Percentiles rank a stretch among this genome's conserved stretches.
phyloP scores from a whole-genome alignment of 495 filamentous ascomycete genomes.

The Penicillium mononematosum region DNA sequence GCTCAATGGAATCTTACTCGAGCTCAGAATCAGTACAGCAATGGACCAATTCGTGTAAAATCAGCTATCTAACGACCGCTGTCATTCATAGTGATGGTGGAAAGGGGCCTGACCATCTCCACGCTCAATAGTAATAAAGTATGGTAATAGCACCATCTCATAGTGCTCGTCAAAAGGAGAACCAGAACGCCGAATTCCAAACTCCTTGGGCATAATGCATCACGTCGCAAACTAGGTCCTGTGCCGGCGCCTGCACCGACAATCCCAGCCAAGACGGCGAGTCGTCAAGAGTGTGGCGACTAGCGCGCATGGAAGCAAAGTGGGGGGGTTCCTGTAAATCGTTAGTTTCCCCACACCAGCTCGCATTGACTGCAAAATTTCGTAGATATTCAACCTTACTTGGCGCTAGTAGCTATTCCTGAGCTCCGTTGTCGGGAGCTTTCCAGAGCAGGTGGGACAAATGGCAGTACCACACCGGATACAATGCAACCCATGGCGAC shows the following conservation, averaged over 20 bases:
- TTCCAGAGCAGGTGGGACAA: constrained; percentile 47
- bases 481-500: constrained; percentile 42
- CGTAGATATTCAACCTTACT: constrained; percentile 30
- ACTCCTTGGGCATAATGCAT: constrained; percentile 15
- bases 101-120: background rate
- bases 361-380: background rate
- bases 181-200: constrained; percentile 18
- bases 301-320: constrained; percentile 51
- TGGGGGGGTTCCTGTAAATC: constrained; percentile 34
- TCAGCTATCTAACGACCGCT: background rate
- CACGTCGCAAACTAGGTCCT: background rate
- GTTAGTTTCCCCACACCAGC: constrained; percentile 6
- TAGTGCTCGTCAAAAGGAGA: background rate
- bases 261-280: background rate
- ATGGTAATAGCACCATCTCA: background rate
- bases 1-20: background rate
- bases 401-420: constrained; percentile 37
- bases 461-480: constrained; percentile 45
- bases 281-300: background rate
- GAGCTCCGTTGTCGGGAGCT: constrained; percentile 42
- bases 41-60: background rate
- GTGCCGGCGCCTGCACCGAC: constrained; percentile 21
- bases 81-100: background rate
- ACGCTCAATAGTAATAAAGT: background rate
- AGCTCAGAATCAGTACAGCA: background rate